phyloP scores from a whole-genome alignment of 345 rosid species.

The Odontarrhena argentea region DNA sequence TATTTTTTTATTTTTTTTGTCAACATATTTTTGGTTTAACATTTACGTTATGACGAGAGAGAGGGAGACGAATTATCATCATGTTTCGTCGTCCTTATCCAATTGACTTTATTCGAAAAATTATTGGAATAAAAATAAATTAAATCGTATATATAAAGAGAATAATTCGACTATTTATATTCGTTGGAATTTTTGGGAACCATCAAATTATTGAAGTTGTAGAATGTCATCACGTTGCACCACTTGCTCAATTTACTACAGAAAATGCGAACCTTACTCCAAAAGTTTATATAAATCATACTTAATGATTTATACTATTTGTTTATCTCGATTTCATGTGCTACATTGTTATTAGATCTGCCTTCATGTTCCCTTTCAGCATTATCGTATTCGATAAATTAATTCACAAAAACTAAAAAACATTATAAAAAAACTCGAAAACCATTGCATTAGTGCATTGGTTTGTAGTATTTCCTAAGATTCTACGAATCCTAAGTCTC shows the following conservation, averaged over 20 bases:
- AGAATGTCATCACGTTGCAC: slow-evolving; percentile 39
- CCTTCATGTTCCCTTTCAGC: slow-evolving; percentile 22
- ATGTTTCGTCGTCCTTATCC: slow-evolving; percentile 36
- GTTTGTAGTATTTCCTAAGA: background rate
- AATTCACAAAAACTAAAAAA: background rate
- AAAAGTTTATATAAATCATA: background rate
- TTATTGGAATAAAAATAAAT: background rate
- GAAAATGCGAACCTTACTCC: slow-evolving; percentile 30
- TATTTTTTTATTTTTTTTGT: too few species aligned
- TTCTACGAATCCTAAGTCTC: background rate
- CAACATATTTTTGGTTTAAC: slow-evolving; percentile 3
- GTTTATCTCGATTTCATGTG: slow-evolving; percentile 32
- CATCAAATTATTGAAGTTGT: slow-evolving; percentile 22
- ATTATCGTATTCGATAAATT: slow-evolving; percentile 13
- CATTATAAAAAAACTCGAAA: too few species aligned
- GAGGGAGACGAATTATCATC: slow-evolving; percentile 24
- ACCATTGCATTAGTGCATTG: background rate
- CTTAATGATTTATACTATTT: slow-evolving; percentile 19
- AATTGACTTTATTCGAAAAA: slow-evolving; percentile 23
- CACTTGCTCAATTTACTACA: slow-evolving; percentile 26
- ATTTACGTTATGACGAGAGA: slow-evolving; percentile 20
- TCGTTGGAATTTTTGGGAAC: slow-evolving; percentile 33
- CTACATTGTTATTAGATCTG: slow-evolving; percentile 25
- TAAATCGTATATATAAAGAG: background rate
- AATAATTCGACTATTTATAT: slow-evolving; percentile 9